Percentiles rank a stretch among this genome's conserved stretches.
phyloP scores from a whole-genome alignment of 768 basidiomycete species.

The Leccinum broughii region DNA sequence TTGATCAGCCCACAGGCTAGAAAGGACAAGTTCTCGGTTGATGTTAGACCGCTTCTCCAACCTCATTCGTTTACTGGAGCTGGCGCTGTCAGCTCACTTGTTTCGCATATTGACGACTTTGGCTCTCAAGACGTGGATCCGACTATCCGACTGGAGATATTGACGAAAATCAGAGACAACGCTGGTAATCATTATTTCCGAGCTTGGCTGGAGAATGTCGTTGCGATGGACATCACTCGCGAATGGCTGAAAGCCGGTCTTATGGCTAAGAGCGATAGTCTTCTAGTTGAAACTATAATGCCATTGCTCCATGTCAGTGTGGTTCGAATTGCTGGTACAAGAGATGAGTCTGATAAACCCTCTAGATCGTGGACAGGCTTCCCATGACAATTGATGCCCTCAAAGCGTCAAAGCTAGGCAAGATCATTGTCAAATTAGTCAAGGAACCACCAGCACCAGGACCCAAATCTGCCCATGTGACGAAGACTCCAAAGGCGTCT shows the following conservation, averaged over 20 bases:
- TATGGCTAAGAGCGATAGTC: slow-evolving; percentile 51
- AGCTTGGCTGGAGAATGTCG: slow-evolving; percentile 77
- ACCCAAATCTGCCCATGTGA: too few species aligned
- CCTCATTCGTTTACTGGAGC: slow-evolving; percentile 66
- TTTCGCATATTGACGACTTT: slow-evolving; percentile 56
- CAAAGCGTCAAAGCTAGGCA: slow-evolving; percentile 74
- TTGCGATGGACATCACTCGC: slow-evolving; percentile 74
- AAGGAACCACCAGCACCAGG: slow-evolving; percentile 77
- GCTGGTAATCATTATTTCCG: slow-evolving; percentile 87
- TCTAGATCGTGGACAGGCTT: slow-evolving; percentile 76
- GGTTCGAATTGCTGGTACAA: slow-evolving; percentile 10
- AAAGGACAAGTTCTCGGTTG: slow-evolving; percentile 51
- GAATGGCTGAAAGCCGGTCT: slow-evolving; percentile 80
- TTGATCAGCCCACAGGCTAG: slow-evolving; percentile 50
- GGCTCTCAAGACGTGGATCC: slow-evolving; percentile 66
- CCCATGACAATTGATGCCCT: slow-evolving; percentile 72
- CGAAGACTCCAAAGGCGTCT: too few species aligned
- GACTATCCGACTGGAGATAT: slow-evolving; percentile 66
- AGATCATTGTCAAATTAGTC: slow-evolving; percentile 71
- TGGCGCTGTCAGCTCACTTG: slow-evolving; percentile 63
- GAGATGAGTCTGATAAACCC: slow-evolving; percentile 20
- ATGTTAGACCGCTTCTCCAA: slow-evolving; percentile 57
- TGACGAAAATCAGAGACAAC: slow-evolving; percentile 79
- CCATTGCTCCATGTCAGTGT: slow-evolving; percentile 80
- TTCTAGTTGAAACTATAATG: slow-evolving; percentile 76